These are phyloP conservation scores for Trichaptum fuscoviolaceum DNA, from an alignment of 768 basidiomycete species.

Conservation along the genomic window DNA sequence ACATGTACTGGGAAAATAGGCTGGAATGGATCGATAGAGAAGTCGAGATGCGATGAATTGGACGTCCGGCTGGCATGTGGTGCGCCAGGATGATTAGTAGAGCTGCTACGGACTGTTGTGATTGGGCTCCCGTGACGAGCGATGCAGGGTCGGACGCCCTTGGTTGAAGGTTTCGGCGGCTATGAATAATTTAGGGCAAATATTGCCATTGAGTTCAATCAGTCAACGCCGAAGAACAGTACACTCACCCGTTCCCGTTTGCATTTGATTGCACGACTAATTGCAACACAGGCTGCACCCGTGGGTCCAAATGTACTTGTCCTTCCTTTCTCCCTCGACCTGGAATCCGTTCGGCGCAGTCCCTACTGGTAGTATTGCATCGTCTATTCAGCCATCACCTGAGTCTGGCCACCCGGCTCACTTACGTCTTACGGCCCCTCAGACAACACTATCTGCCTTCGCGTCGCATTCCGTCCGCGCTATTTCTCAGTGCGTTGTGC, in stretches of 20 bases:
- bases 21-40: background rate
- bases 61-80: background rate
- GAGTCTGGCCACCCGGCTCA: background rate
- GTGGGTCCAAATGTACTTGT: background rate
- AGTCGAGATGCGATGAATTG: background rate
- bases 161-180: conserved; percentile 1
- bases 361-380: background rate
- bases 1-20: background rate
- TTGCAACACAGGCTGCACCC: background rate
- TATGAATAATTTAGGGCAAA: background rate
- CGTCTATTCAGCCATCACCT: background rate
- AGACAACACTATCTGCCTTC: background rate
- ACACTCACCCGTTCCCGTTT: background rate
- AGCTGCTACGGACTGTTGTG: background rate
- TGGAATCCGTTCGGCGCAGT: background rate
- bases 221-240: background rate
- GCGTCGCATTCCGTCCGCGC: background rate
- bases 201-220: background rate
- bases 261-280: background rate
- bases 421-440: background rate
- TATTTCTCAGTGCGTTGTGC: background rate
- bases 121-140: background rate
- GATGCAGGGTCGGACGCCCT: background rate
- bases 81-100: background rate
- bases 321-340: background rate